phyloP scores from a whole-genome alignment of 2,329 filamentous ascomycete species.

The Ophiostoma perfectum region DNA sequence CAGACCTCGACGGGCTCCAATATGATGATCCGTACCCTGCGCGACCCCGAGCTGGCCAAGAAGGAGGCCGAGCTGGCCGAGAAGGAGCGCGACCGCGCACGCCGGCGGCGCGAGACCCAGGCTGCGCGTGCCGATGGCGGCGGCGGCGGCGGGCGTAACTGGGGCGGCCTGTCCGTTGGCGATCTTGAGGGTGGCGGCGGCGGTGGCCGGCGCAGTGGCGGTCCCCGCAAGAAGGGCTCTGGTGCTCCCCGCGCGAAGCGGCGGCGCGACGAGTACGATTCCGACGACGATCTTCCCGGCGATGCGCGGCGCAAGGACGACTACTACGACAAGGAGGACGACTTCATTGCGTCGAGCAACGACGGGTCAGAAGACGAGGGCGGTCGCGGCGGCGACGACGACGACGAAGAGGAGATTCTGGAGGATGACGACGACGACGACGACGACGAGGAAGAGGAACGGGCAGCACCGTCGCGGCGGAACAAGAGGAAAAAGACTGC shows the following conservation, averaged over 20 bases:
- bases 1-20: conserved; percentile 50
- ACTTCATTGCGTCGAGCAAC: conserved; percentile 70
- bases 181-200: conserved; percentile 55
- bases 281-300: conserved; percentile 65
- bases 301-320: conserved; percentile 61
- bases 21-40: conserved; percentile 62
- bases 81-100: conserved; percentile 64
- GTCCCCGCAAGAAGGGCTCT: conserved; percentile 32
- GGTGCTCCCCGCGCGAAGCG: conserved; percentile 52
- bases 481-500: conserved; percentile 49
- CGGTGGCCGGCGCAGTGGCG: conserved; percentile 41
- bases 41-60: conserved; percentile 71
- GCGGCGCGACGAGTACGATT: conserved; percentile 63
- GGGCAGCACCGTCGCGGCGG: conserved; percentile 44
- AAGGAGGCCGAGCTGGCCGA: conserved; percentile 68
- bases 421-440: conserved; percentile 45
- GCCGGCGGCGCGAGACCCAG: conserved; percentile 62
- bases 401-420: conserved; percentile 52
- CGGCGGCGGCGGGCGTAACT: conserved; percentile 33
- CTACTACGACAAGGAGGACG: conserved; percentile 77
- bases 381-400: conserved; percentile 57
- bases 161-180: conserved; percentile 56
- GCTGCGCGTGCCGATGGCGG: conserved; percentile 58
- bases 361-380: conserved; percentile 47
- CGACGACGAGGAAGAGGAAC: conserved; percentile 54